Evolutionary conservation across 192 early-diverging fungal species (phyloP).

Genomic region (Phlyctochytrium bullatum): DNA sequence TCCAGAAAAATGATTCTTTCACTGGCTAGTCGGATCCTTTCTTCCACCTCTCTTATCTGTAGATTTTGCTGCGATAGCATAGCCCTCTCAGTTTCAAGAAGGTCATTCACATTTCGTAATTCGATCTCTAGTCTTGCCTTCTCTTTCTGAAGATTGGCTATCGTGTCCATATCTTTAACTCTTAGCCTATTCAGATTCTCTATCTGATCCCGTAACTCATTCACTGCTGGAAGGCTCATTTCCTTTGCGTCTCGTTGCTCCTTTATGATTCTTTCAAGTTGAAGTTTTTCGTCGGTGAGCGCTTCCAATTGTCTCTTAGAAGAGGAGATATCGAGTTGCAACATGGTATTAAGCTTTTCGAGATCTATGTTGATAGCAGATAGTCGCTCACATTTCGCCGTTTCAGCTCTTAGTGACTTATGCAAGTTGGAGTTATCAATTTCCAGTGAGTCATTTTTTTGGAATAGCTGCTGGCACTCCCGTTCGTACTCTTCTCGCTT

Average conservation of each 20-base stretch:
- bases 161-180: slow-evolving; percentile 5
- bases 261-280: slow-evolving; percentile 10
- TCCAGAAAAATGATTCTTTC: slow-evolving; percentile 9
- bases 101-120: slow-evolving; percentile 20
- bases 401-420: slow-evolving; percentile 1
- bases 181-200: slow-evolving; percentile 4
- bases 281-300: not conserved
- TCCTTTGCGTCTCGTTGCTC: slow-evolving; percentile 9
- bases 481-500: slow-evolving; percentile 14
- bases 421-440: slow-evolving; percentile 1
- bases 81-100: slow-evolving; percentile 20
- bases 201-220: slow-evolving; percentile 19
- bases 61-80: too few species aligned
- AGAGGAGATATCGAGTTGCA: slow-evolving; percentile 8
- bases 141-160: slow-evolving; percentile 24
- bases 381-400: not conserved
- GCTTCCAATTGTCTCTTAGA: slow-evolving; percentile 6
- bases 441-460: not conserved
- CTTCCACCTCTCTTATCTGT: slow-evolving; percentile 1
- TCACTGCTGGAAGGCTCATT: slow-evolving; percentile 1
- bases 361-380: slow-evolving; percentile 1
- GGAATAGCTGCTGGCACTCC: not conserved
- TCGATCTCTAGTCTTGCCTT: slow-evolving; percentile 31
- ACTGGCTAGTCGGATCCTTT: not conserved
- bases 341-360: slow-evolving; percentile 17